These are phyloP conservation scores for Globisporangium perplexum DNA, from an alignment of 352 stramenopile species.

Conservation along the genomic window DNA sequence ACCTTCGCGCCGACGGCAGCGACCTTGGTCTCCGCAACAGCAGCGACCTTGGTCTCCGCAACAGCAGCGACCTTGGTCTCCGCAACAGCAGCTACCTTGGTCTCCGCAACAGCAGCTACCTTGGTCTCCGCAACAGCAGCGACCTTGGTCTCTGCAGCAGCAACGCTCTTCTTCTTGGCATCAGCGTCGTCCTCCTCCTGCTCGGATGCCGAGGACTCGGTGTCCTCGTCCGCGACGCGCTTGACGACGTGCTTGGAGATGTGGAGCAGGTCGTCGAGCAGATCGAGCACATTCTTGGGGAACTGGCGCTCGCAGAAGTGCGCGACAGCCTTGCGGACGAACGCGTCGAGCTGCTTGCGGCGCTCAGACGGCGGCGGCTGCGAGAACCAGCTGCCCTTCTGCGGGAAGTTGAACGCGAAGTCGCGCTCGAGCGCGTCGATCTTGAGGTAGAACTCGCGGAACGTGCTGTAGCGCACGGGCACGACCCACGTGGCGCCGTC, in stretches of 20 bases:
- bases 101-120: no score
- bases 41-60: neutral
- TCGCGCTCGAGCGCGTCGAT: slow-evolving; percentile 37
- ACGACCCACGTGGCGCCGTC: slow-evolving; percentile 38
- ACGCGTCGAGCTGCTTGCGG: slow-evolving; percentile 56
- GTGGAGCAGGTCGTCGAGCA: slow-evolving; percentile 55
- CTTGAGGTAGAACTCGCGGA: slow-evolving; percentile 49
- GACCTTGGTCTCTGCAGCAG: slow-evolving; percentile 3
- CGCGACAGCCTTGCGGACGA: slow-evolving; percentile 44
- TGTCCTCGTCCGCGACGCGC: slow-evolving; percentile 10
- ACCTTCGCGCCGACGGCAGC: neutral
- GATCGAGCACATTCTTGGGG: slow-evolving; percentile 28
- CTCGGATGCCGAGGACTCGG: slow-evolving; percentile 9
- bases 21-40: slow-evolving; percentile 3
- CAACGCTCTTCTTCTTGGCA: slow-evolving; percentile 6
- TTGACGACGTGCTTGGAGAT: slow-evolving; percentile 31
- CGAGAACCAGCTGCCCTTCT: slow-evolving; percentile 60
- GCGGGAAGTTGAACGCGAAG: slow-evolving; percentile 57
- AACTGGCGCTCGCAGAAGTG: slow-evolving; percentile 41
- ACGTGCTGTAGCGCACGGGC: slow-evolving; percentile 57
- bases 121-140: neutral
- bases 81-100: neutral
- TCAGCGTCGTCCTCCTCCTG: slow-evolving; percentile 8
- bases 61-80: neutral
- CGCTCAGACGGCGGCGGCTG: slow-evolving; percentile 47